A percentile compares a stretch with the other conserved stretches of the same genome.
These are phyloP conservation scores for Aspergillus ruber DNA, from an alignment of 2,329 filamentous ascomycete species.

Conservation along the genomic window DNA sequence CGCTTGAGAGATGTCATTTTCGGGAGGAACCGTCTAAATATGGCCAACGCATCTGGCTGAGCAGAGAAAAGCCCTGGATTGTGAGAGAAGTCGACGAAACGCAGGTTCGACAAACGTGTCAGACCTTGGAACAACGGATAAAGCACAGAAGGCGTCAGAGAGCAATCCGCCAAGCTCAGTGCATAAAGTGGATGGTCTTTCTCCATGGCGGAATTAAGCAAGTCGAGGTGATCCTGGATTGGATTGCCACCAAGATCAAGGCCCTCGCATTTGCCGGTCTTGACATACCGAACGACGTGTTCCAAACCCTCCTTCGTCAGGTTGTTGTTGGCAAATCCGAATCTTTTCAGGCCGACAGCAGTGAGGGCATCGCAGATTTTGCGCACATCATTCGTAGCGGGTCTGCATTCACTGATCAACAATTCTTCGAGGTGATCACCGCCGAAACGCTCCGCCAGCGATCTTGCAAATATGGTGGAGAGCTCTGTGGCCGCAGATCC, in stretches of 20 bases:
- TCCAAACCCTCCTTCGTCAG: constrained; percentile 67
- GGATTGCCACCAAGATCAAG: constrained; percentile 87
- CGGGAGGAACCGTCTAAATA: constrained; percentile 78
- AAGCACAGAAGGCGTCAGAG: constrained; percentile 65
- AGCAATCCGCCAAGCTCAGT: constrained; percentile 79
- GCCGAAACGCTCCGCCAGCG: constrained; percentile 68
- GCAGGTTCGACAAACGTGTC: constrained; percentile 62
- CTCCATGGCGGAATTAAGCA: constrained; percentile 32
- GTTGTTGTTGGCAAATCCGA: constrained; percentile 77
- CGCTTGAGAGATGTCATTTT: constrained; percentile 71
- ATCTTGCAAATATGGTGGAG: constrained; percentile 63
- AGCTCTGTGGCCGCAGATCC: constrained; percentile 42
- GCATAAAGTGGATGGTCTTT: constrained; percentile 61
- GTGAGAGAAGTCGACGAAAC: constrained; percentile 87
- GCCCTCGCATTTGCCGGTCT: constrained; percentile 72
- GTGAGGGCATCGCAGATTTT: constrained; percentile 76
- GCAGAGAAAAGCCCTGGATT: constrained; percentile 73
- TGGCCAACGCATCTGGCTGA: constrained; percentile 64
- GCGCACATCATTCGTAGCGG: constrained; percentile 64
- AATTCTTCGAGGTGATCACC: constrained; percentile 74
- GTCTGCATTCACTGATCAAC: constrained; percentile 71
- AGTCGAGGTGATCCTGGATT: constrained; percentile 48
- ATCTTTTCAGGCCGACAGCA: constrained; percentile 66
- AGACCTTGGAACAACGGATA: constrained; percentile 70
- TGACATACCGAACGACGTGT: constrained; percentile 70